Base-by-base conservation (phyloP, 2,329 filamentous ascomycete species). In the Aaosphaeria arxii region DNA sequence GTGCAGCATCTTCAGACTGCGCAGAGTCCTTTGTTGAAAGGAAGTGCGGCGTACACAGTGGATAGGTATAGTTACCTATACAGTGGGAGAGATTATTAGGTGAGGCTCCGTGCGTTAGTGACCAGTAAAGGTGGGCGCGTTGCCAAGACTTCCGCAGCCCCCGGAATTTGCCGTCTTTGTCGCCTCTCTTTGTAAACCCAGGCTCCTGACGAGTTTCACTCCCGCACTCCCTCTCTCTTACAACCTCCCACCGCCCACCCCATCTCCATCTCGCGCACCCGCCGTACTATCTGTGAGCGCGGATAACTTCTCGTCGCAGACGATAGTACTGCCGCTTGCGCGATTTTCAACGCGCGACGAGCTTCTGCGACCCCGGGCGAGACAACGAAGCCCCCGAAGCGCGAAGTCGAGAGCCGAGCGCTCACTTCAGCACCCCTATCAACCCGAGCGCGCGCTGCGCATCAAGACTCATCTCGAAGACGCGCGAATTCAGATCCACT, bases 201-300 rank as follows among this genome's bases (percentile, higher is more conserved):
- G n/a, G n/a, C 33, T 9, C 33, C 33, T 36, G 33, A 9, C n/a
- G 7, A 9, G 33, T 36, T 36, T 36, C 33, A 36, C 9, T 9
- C n/a, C 33, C 33, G 33, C 9, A 7, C 39, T 11, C 39, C 17
- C 39, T 40, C 39, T 40, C 24, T 24, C 39, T 40, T 28, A 40
- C 64, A 51, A 51, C 57, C 49, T 56, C 58, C 57, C 55, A 59
- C 49, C 57, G 52, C 45, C 50, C 42, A 44, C 44, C 47, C 53
- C n/a, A 9, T 53, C 55, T 52, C 59, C 65, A 65, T 62, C 62
- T 49, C 52, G 50, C 57, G 49, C 58, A 58, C 50, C 64, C 60
- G 62, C 62, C 55, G 56, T 58, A 53, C 55, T 58, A 64, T 61
- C 61, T 51, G 53, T 57, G 64, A 64, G 64, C 62, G 66, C 67